Evolutionary conservation across 2,329 filamentous ascomycete genomes (phyloP), one percentile per base, ranked within the genome.

Genomic region (Magnaporthales sp.): DNA sequence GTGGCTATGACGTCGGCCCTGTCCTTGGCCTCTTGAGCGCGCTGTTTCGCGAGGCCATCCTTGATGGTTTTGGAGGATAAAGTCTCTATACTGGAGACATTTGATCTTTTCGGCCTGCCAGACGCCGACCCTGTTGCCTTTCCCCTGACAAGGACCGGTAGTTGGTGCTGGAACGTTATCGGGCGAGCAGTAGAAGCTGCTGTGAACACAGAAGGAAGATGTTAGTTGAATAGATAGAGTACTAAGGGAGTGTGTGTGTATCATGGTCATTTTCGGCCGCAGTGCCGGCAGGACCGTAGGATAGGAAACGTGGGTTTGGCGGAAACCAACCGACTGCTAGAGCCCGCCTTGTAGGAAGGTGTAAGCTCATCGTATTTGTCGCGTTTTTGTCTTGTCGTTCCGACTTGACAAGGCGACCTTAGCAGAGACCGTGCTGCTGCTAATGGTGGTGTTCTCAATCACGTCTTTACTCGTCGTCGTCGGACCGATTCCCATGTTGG

Each of bases 281-380:
- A n/a, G n/a, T n/a, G n/a, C 15, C n/a, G 15, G 10, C 38, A 46
- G 38, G 15, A 46, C 19, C 15, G 38, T 46, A 19, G 38, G 15
- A 46, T 13, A 31, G 61, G 66, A 56, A 51, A 9, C 5, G 62
- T n/a, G 30, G 54, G n/a, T 6, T 54, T 30, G 30, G 10, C 67
- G 70, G 81, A 67, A 82, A 91, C 89, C 86, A 75, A 83, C 80
- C 73, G 81, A 80, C 38, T 46, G 38, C 38, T 67, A 84, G 80
- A 72, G 89, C 79, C 79, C 84, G 85, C 80, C 86, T 80, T 72
- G 86, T 81, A 71, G 88, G 86, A 74, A 87, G 79, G 76, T 84
- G 84, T 72, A 89, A 77, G 78, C 82, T 91, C 89, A 92, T 92
- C 74, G 70, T 74, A 73, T 70, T 38, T 46, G 38, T 46, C 38